A percentile compares a stretch with the other conserved stretches of the same genome.
Conservation (phyloP, 2,329 filamentous ascomycete species). For the Helminthosporium solani region DNA sequence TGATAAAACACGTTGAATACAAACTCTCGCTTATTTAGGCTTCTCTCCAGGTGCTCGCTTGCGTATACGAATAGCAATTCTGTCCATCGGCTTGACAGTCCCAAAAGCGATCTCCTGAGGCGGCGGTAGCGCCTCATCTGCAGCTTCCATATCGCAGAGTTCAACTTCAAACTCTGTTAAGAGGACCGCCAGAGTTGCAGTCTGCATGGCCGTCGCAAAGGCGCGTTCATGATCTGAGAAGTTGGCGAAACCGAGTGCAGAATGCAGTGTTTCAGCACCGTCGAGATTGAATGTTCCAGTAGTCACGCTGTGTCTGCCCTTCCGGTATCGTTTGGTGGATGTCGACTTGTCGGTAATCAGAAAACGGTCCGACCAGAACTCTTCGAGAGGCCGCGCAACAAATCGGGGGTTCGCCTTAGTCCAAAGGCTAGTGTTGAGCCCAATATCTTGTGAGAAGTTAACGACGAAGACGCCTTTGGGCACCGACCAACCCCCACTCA, state of each 20-base stretch:
- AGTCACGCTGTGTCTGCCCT: background rate
- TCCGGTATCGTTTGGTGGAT: background rate
- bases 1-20: background rate
- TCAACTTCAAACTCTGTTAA: conserved; percentile 29
- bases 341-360: conserved; percentile 9
- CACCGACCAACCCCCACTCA: conserved; percentile 25
- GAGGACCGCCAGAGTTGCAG: conserved; percentile 24
- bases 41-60: conserved; percentile 16
- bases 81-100: conserved; percentile 18
- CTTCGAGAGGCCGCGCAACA: conserved; percentile 20
- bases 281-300: conserved; percentile 16
- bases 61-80: conserved; percentile 26
- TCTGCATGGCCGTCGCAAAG: conserved; percentile 20
- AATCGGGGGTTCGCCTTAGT: conserved; percentile 17
- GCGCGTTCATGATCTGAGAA: conserved; percentile 12
- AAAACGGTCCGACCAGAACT: conserved; percentile 34
- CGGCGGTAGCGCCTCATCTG: conserved; percentile 20
- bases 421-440: conserved; percentile 27
- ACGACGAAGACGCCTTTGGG: conserved; percentile 17
- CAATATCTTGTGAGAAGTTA: conserved; percentile 27
- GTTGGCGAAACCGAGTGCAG: conserved; percentile 2
- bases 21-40: background rate
- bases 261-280: conserved; percentile 14
- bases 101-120: conserved; percentile 21
- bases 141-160: conserved; percentile 22